Base-by-base conservation (phyloP, 177 flowering plant genomes). In the Telopea speciosissima region DNA sequence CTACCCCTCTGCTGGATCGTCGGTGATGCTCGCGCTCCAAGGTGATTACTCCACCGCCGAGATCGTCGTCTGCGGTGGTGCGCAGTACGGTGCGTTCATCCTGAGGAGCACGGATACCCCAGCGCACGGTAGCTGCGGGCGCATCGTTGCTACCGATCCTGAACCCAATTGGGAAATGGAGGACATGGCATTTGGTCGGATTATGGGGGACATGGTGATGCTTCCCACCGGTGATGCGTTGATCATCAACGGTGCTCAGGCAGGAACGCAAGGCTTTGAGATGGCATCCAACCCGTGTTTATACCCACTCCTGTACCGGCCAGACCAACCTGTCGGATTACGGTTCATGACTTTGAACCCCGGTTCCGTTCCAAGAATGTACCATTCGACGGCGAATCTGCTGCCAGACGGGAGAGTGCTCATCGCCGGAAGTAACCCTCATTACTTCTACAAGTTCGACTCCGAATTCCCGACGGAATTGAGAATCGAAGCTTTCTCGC, bases 191-290 rank as follows among this genome's bases (percentile, higher is more conserved):
- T 86, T 85, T 60, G 90, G 79, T 22, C 79, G 97, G 81, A 81
- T 89, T 69, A 94, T 94, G 99, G 95, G 97, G 0, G 99, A 94
- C 52, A 92, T 94, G 99, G 93, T 94, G 0, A 84, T 92, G 84
- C 79, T 92, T 0, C 99, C 99, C 0, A 88, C 88, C 9, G 97
- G 96, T 0, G 91, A 90, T 0, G 86, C 78, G 1, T 60, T 94
- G 69, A 85, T 94, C 60, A 84, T 94, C 26, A 94, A 94, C 66
- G 99, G 99, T 4, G 99, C 99, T 8, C 85, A 87, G 69, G 79
- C 86, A 14, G 99, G 97, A 0, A 76, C 88, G 3, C 95, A 89
- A 71, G 97, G 99, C 16, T 94, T 86, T 56, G 97, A 90, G 64
- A 2, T 82, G 85, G 99, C 85, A 0, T 79, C 91, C 1, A 76